Conservation (phyloP, 257 asterid species). For the Solanum corneliomulleri region DNA sequence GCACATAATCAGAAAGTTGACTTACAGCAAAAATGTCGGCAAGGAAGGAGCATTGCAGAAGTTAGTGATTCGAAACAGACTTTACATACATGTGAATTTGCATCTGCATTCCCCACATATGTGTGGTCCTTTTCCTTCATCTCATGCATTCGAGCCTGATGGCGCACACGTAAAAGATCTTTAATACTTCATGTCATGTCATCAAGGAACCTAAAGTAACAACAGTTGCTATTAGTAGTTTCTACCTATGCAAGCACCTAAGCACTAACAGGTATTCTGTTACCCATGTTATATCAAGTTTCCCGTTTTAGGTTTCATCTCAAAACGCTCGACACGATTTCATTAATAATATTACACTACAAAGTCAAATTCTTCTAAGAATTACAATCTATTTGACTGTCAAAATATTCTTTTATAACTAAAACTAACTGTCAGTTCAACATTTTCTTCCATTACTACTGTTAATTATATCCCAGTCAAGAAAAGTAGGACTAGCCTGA, state of each 20-base stretch:
- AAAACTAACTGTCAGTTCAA: background rate
- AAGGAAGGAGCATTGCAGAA: conserved; percentile 94
- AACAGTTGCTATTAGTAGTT: background rate
- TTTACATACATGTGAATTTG: conserved; percentile 78
- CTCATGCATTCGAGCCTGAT: conserved; percentile 91
- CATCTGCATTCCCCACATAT: conserved; percentile 61
- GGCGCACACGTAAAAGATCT: background rate
- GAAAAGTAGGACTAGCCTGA: background rate
- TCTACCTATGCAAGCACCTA: background rate
- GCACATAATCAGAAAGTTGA: background rate
- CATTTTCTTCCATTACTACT: background rate
- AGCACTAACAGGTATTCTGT: background rate
- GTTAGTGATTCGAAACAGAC: conserved; percentile 88
- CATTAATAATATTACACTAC: background rate
- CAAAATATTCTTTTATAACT: background rate
- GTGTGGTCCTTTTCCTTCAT: conserved; percentile 81
- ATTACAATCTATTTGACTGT: background rate
- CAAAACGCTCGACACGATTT: background rate
- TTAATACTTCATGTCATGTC: background rate
- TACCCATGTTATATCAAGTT: background rate
- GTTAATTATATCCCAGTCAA: background rate
- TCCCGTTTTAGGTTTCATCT: background rate
- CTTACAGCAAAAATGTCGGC: conserved; percentile 98
- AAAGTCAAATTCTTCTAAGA: background rate
- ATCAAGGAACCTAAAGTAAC: background rate